Evolutionary conservation across 805 yeast genomes (phyloP), one percentile per base, ranked within the genome.

Genomic region (Pichia exigua): DNA sequence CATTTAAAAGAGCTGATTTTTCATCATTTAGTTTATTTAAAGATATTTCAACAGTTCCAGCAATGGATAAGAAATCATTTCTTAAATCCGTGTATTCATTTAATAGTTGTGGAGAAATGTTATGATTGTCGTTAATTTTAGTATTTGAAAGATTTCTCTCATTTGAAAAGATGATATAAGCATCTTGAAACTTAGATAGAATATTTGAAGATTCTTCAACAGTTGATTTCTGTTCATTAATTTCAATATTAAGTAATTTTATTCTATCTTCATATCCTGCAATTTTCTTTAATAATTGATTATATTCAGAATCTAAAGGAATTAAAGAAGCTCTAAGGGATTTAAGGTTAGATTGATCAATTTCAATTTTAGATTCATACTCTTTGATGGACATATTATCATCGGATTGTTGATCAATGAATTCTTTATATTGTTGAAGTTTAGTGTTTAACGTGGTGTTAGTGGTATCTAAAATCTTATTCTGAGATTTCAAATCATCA

Each of bases 221-320:
- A 17, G 66, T 68, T 1, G 65, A 59, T 21, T 68, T 57, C 60
- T 87, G 91, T 46, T 78, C 72, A 7, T 69, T 68, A 17, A 76
- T 65, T 59, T 88, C 95, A 3, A 61, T 62, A 2, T 66, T 54
- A 21, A 87, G 64, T 44, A 80, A 79, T 27, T 66, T 70, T 6
- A 79, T 68, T 61, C 82, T 78, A 39, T 69, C 70, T 46, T 73
- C 73, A 45, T 74, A 70, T 39, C 74, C 74, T 8, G 61, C 59
- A 2, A 81, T 67, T 55, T 81, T 83, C 46, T 73, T 73, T 12
- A 62, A 57, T 0, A 78, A 59, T 11, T 83, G 72, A 12, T 71
- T 71, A 50, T 76, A 75, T 54, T 80, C 81, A 9, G 88, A 78
- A 32, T 74, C 75, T 5, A 84, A 62, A 1, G 95, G 95, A 28